Evolutionary conservation across 768 basidiomycete species (phyloP), one percentile per base, ranked within the genome.

Genomic region (Tubosaeta sp.): DNA sequence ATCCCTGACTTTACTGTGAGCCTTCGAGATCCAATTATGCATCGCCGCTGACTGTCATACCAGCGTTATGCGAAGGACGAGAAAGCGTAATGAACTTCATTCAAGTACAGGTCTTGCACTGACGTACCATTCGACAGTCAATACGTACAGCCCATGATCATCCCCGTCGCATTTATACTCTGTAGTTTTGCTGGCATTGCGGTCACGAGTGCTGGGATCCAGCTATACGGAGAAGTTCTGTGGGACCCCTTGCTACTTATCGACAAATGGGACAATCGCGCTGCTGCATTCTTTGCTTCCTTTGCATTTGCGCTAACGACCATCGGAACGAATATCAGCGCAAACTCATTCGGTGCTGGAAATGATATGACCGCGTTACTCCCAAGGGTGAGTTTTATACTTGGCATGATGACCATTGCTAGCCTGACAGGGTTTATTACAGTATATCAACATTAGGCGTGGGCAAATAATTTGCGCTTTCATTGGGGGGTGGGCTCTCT

Each of bases 301-400:
- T 83, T 90, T 64, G 78, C 82, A 32, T 91, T 91, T 62, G 73
- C 78, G 32, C 56, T 64, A 29, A 46, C 65, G 10, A 69, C 61
- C 1, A 49, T 59, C 10, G 71, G 69, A 25, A 74, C 73, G 46
- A 78, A 79, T 49, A 73, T 81, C 55, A 79, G 81, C 14, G 82
- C 84, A 11, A 85, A 85, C 68, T 79, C 80, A 6, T 74, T 84
- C 44, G 73, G 76, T 19, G 87, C 90, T 3, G 90, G 86, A 5
- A 94, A 93, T 62, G 92, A 94, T 63, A 80, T 93, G 73, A 87
- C 83, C 3, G 90, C 31, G 81, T n/a, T 71, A 88, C 35, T 80
- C 76, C 60, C 91, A 88, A 25, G 74, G 76, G 50, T 94, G 78
- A 54, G 80, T 38, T 36, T 27, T 9, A 9, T 9, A 25, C 2